Evolutionary conservation across 129 eudicot genomes (phyloP).

Genomic region (Glebionis coronaria): DNA sequence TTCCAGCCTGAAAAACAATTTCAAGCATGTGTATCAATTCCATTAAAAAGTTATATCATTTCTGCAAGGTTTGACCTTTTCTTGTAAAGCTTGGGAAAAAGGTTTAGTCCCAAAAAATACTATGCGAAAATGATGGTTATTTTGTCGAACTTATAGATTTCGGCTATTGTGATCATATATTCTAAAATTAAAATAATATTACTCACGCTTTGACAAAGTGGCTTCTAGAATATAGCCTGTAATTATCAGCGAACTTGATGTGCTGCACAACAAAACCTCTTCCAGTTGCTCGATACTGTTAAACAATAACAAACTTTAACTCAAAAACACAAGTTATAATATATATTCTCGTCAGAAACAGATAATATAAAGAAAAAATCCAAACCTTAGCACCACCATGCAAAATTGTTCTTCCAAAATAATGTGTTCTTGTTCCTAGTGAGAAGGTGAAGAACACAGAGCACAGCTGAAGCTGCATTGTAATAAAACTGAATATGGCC

Average conservation of each 20-base stretch:
- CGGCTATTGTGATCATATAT: too few species aligned
- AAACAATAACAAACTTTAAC: conserved; percentile 9
- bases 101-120: too few species aligned
- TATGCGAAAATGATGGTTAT: too few species aligned
- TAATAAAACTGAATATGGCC: conserved; percentile 95
- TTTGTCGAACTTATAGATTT: too few species aligned
- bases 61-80: too few species aligned
- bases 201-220: conserved; percentile 98
- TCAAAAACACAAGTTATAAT: conserved; percentile 10
- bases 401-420: conserved; percentile 93
- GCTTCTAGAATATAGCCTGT: conserved; percentile 96
- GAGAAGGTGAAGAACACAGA: conserved; percentile 98
- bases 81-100: too few species aligned
- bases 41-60: too few species aligned
- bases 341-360: not conserved
- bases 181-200: not conserved
- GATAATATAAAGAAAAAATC: not conserved
- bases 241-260: conserved; percentile 94
- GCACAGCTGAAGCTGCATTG: conserved; percentile 95
- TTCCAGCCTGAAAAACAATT: conserved; percentile 59
- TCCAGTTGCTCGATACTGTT: conserved; percentile 95
- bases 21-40: too few species aligned
- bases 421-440: conserved; percentile 95
- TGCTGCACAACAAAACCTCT: conserved; percentile 98
- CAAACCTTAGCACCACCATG: conserved; percentile 99